Conservation (phyloP, 1,284 basidiomycete species). For the Prillingera fragicola region DNA sequence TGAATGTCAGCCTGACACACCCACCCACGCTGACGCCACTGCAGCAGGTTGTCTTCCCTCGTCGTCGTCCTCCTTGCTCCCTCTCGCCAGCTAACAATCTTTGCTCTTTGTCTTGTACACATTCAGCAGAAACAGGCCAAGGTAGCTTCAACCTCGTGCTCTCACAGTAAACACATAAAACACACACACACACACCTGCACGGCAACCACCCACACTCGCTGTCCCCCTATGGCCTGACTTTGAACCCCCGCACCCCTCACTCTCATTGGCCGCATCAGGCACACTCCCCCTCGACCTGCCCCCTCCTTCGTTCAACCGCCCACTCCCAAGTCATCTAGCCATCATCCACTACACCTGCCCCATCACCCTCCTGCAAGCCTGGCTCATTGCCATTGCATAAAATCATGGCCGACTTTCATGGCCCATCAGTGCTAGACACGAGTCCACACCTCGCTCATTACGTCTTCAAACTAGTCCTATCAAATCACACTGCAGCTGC, state of each 20-base stretch:
- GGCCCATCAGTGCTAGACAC: constrained; percentile 24
- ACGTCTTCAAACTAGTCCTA: constrained; percentile 37
- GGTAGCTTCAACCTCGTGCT: too few species aligned
- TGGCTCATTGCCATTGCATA: background rate
- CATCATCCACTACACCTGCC: background rate
- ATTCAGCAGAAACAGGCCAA: too few species aligned
- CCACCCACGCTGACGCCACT: too few species aligned
- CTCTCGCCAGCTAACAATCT: too few species aligned
- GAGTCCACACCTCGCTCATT: constrained; percentile 40
- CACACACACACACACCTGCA: background rate
- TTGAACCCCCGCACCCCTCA: background rate
- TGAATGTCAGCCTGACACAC: too few species aligned
- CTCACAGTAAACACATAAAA: too few species aligned
- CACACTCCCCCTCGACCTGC: background rate
- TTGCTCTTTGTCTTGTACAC: too few species aligned
- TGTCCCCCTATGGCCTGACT: background rate
- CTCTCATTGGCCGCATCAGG: background rate
- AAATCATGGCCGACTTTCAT: background rate
- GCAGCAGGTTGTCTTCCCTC: too few species aligned
- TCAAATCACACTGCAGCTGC: constrained; percentile 15
- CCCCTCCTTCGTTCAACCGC: background rate
- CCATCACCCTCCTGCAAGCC: background rate
- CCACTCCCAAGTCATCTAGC: background rate
- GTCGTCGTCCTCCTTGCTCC: too few species aligned
- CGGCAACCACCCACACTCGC: background rate